These are phyloP conservation scores for Cucurbita argyrosperma DNA, from an alignment of 306 rosid species.

Conservation along the genomic window DNA sequence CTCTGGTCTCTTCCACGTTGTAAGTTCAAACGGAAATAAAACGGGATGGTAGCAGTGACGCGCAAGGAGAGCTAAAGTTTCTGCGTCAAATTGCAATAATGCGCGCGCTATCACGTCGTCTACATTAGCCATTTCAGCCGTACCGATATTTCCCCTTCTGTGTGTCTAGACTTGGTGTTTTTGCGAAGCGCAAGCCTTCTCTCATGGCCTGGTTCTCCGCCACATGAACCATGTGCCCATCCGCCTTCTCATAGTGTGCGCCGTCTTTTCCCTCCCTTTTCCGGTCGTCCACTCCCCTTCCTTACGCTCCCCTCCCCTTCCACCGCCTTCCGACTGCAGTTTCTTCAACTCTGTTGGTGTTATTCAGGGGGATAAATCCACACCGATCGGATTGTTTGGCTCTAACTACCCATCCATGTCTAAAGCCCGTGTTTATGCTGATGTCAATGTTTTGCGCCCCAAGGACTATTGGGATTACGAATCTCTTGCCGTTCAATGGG, in stretches of 20 bases:
- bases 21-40: neutral
- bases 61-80: neutral
- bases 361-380: neutral
- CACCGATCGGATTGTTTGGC: neutral
- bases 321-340: neutral
- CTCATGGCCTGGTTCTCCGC: conserved; percentile 7
- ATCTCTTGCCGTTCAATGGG: conserved; percentile 31
- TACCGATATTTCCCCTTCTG: neutral
- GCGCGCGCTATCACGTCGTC: neutral
- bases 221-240: conserved; percentile 23
- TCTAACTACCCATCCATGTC: conserved; percentile 16
- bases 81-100: neutral
- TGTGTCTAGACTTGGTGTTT: neutral
- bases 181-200: conserved; percentile 5
- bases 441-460: conserved; percentile 36
- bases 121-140: neutral
- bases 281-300: conserved; percentile 46
- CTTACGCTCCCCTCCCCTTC: conserved; percentile 25
- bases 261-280: conserved; percentile 29
- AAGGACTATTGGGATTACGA: conserved; percentile 44
- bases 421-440: conserved; percentile 32
- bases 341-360: neutral
- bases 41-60: neutral
- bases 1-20: neutral
- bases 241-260: conserved; percentile 32